A percentile compares a stretch with the other conserved stretches of the same genome.
Evolutionary conservation across 306 rosid species (phyloP).

Genomic region (Corylus americana): DNA sequence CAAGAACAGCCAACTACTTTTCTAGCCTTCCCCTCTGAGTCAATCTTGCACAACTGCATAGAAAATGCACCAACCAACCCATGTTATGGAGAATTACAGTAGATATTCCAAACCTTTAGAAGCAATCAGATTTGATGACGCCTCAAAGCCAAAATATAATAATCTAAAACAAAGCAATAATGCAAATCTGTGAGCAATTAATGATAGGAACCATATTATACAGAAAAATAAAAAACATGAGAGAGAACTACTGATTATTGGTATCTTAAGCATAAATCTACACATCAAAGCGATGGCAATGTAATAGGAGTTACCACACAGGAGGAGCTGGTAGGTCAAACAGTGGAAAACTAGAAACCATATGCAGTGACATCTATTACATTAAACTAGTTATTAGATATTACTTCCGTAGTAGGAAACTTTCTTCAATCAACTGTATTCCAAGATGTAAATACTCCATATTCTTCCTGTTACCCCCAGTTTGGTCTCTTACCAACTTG

Average conservation of each 20-base stretch:
- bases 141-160: background rate
- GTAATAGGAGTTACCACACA: background rate
- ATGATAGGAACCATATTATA: background rate
- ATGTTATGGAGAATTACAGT: background rate
- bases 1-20: slow-evolving; percentile 64
- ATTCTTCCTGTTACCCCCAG: no score
- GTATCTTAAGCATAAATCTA: background rate
- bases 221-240: background rate
- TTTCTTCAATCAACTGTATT: background rate
- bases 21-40: slow-evolving; percentile 86
- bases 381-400: background rate
- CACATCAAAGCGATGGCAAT: background rate
- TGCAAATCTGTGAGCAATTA: background rate
- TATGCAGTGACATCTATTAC: background rate
- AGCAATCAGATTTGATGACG: background rate
- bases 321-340: background rate
- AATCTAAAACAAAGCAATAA: background rate
- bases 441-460: background rate
- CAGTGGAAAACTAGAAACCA: background rate
- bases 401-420: background rate
- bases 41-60: slow-evolving; percentile 77
- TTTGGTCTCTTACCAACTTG: background rate
- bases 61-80: background rate
- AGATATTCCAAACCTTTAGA: background rate
- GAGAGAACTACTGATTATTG: background rate